Evolutionary conservation across 1,139 yeast genomes (phyloP).

Genomic region (Diutina scorzettiae): DNA sequence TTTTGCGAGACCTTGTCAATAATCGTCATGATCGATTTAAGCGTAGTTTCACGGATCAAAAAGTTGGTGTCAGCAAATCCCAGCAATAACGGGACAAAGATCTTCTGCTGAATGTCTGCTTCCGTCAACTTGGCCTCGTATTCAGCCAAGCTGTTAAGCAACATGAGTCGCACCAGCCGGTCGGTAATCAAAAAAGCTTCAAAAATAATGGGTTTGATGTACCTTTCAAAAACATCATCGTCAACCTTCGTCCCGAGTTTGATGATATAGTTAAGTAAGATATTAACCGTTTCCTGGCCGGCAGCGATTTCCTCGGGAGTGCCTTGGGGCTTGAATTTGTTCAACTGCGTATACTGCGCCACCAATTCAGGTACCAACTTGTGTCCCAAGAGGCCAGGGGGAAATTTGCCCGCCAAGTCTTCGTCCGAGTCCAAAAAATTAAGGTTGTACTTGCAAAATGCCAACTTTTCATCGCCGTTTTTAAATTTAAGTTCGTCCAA

Average conservation of each 20-base stretch:
- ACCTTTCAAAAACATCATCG: slow-evolving; percentile 26
- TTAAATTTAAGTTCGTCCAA: slow-evolving; percentile 43
- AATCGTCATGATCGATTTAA: slow-evolving; percentile 54
- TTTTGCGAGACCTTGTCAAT: slow-evolving; percentile 63
- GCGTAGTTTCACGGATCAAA: slow-evolving; percentile 68
- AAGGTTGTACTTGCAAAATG: slow-evolving; percentile 37
- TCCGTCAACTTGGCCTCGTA: slow-evolving; percentile 42
- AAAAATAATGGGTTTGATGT: slow-evolving; percentile 53
- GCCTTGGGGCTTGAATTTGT: slow-evolving; percentile 11
- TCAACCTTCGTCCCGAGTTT: slow-evolving; percentile 29
- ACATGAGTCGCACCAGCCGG: slow-evolving; percentile 60
- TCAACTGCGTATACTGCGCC: slow-evolving; percentile 19
- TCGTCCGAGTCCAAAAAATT: slow-evolving; percentile 12
- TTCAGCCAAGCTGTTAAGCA: slow-evolving; percentile 52
- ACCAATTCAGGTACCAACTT: slow-evolving; percentile 60
- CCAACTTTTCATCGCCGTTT: slow-evolving; percentile 37
- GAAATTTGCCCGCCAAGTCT: slow-evolving; percentile 22
- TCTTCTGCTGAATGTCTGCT: slow-evolving; percentile 53
- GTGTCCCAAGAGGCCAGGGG: slow-evolving; percentile 50
- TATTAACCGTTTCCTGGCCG: slow-evolving; percentile 29
- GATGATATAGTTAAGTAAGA: slow-evolving; percentile 34
- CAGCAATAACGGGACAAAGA: slow-evolving; percentile 55
- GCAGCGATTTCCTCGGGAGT: slow-evolving; percentile 21
- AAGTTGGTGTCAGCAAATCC: slow-evolving; percentile 84
- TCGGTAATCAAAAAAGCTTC: slow-evolving; percentile 57